Base-by-base conservation (phyloP, 345 rosid species). In the Pseudoturritis turrita region DNA sequence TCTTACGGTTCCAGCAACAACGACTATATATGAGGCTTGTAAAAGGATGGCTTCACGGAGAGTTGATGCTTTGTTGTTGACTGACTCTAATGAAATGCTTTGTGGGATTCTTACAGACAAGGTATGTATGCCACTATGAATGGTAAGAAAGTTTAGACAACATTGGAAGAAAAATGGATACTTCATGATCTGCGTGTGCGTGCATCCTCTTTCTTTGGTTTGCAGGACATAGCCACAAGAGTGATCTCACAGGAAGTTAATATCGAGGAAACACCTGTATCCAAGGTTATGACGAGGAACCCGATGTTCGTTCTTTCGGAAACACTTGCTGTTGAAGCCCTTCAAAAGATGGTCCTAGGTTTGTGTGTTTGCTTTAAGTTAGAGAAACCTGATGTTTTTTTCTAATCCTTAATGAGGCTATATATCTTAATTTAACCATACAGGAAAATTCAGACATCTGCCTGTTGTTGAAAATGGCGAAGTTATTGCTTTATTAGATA, bases 401-500 rank as follows among this genome's bases (percentile, higher is more conserved):
- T 41, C 33, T 11, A 10, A 40, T 47, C n/a, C 14, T 62, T 75
- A 15, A 53, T 55, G 63, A 61, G 65, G 39, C 64, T 60, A n/a
- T 73, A 21, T 73, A 21, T 50, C 60, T 55, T 53, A 61, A 49
- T 52, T 40, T 52, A 2, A 70, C 15, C 45, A 15, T 70, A 43
- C 88, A 96, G 99, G 98, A 72, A 96, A 92, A 64, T 96, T 96
- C 49, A 88, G 99, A 80, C 99, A 96, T 85, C 80, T 96, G 78
- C 99, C 99, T 28, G 99, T 96, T 73, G 99, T 96, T 50, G 98
- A 96, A 79, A 96, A 88, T 69, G 99, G 99, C 18, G 99, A 90
- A 82, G 99, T 96, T 41, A 87, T 96, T 83, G 99, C 99, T 61
- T 80, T 96, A 65, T 88, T 96, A 31, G 98, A 96, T 63, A 96